These are phyloP conservation scores for Exophiala alcalophila DNA, from an alignment of 2,329 filamentous ascomycete species.

Conservation along the genomic window DNA sequence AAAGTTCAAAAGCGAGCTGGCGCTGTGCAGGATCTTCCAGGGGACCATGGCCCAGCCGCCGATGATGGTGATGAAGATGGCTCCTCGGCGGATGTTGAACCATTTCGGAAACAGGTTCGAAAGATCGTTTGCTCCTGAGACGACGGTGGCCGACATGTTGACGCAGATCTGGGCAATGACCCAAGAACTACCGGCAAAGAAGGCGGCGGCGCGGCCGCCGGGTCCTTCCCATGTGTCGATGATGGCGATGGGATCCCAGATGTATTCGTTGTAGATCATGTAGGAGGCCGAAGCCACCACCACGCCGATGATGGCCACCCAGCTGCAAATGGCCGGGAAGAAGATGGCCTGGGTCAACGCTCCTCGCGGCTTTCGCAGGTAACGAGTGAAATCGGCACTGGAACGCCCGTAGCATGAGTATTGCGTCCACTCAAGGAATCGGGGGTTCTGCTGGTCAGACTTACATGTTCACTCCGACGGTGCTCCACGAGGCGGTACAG, in stretches of 20 bases:
- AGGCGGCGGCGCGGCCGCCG: conserved; percentile 42
- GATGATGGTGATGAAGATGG: conserved; percentile 35
- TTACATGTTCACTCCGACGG: conserved; percentile 43
- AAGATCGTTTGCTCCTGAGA: conserved; percentile 50
- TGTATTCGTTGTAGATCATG: conserved; percentile 33
- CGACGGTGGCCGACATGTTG: conserved; percentile 31
- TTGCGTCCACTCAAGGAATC: conserved; percentile 10
- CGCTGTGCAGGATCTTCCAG: conserved; percentile 46
- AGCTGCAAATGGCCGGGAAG: conserved; percentile 49
- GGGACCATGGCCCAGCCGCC: conserved; percentile 45
- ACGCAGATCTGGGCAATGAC: conserved; percentile 18
- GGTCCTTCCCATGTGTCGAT: conserved; percentile 36
- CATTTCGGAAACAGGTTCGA: conserved; percentile 52
- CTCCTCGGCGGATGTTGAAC: conserved; percentile 52
- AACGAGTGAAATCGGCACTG: conserved; percentile 9
- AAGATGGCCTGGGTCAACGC: conserved; percentile 43
- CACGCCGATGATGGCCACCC: conserved; percentile 54
- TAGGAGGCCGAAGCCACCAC: conserved; percentile 53
- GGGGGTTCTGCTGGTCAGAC: conserved; percentile 11
- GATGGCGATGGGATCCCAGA: conserved; percentile 46
- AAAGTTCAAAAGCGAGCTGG: conserved; percentile 41
- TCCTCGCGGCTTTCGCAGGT: conserved; percentile 24
- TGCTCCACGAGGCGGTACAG: conserved; percentile 34
- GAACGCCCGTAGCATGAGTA: conserved; percentile 8
- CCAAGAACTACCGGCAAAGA: conserved; percentile 48